phyloP scores from a whole-genome alignment of 805 yeast genomes.

The Spathaspora boniae region DNA sequence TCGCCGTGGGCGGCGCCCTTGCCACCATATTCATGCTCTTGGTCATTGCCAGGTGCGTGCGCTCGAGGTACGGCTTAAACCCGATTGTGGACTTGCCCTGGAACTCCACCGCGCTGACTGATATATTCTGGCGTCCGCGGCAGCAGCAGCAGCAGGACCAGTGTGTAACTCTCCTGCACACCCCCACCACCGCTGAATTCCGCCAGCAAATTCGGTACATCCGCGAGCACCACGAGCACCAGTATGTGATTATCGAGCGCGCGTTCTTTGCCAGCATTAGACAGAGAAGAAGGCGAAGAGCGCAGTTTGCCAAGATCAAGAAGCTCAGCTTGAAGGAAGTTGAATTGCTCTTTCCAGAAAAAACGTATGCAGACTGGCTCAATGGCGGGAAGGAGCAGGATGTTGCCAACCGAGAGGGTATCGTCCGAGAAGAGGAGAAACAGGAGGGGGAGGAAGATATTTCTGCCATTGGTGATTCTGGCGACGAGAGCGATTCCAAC shows the following conservation, averaged over 20 bases:
- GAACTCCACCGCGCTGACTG: no score
- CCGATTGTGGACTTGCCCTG: no score
- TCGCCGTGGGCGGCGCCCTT: no score
- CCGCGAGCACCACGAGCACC: constrained; percentile 27
- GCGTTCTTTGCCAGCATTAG: constrained; percentile 15
- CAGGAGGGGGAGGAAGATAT: no score
- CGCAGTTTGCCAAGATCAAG: constrained; percentile 44
- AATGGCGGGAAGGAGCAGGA: constrained; percentile 58
- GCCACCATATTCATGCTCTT: no score
- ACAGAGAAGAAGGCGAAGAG: constrained; percentile 38
- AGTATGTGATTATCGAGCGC: constrained; percentile 25
- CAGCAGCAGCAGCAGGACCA: no score
- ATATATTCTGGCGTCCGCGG: no score
- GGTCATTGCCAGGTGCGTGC: no score
- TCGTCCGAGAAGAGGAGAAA: constrained; percentile 35
- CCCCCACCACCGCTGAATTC: constrained; percentile 18
- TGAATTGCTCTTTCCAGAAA: constrained; percentile 55
- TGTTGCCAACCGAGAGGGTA: constrained; percentile 40
- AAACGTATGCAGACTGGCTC: constrained; percentile 58
- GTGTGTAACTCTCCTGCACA: constrained; percentile 7
- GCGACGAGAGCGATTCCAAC: background rate
- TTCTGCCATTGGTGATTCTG: no score
- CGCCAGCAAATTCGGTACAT: constrained; percentile 35
- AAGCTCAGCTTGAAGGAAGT: constrained; percentile 55
- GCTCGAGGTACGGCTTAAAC: constrained; percentile 55